Percentiles rank a stretch among this genome's conserved stretches.
Conservation (phyloP, 306 rosid genomes). For the Oxytropis ochrocephala region DNA sequence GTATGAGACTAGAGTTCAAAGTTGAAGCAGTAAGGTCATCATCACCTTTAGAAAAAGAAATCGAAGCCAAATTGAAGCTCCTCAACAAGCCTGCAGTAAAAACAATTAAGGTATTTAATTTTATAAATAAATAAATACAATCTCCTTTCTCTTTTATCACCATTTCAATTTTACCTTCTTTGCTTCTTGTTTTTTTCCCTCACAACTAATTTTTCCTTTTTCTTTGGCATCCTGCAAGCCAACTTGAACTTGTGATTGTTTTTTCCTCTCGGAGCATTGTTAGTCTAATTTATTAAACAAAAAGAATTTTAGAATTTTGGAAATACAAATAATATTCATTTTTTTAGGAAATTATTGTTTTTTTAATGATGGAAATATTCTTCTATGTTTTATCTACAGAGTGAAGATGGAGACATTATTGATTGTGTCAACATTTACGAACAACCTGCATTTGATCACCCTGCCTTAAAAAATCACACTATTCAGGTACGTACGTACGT, state of each 20-base stretch:
- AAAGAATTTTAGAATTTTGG: neutral
- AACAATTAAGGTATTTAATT: constrained; percentile 36
- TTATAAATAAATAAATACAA: no score
- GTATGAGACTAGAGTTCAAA: neutral
- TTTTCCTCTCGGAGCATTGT: no score
- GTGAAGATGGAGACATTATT: constrained; percentile 57
- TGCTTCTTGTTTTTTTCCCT: no score
- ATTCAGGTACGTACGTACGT: constrained; percentile 31
- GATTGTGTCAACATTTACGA: constrained; percentile 47
- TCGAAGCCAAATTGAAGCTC: constrained; percentile 35
- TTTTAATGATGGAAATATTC: no score
- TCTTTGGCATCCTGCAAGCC: no score
- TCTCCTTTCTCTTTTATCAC: no score
- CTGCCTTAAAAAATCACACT: constrained; percentile 40
- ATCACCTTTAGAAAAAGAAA: neutral
- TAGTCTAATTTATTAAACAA: neutral
- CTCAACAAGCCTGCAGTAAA: constrained; percentile 44
- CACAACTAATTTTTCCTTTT: no score
- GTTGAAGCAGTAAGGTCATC: constrained; percentile 3
- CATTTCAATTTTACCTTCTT: neutral
- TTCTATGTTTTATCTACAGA: constrained; percentile 16
- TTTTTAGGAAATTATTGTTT: no score
- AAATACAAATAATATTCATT: neutral
- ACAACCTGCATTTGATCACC: constrained; percentile 58
- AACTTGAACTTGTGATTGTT: no score